Base-by-base conservation (phyloP, 2,329 filamentous ascomycete genomes). In the Sarocladium oryzae region DNA sequence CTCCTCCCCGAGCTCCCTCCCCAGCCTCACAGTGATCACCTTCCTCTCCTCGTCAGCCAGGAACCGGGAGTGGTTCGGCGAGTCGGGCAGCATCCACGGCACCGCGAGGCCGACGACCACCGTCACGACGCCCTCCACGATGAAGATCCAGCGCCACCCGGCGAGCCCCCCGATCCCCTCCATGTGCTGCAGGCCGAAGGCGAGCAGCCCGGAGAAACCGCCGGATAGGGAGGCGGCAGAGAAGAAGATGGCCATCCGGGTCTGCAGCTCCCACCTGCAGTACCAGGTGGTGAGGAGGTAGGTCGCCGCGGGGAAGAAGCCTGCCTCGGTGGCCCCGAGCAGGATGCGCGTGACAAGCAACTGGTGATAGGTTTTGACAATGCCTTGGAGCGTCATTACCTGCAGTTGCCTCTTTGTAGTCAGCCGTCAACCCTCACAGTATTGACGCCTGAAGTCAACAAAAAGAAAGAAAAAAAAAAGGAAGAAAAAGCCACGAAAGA, bases 31-130 rank as follows among this genome's bases (percentile, higher is more conserved):
- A n/a, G 18, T 43, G 23, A 52, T 49, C 8, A 52, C 21, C 7
- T 23, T 13, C 41, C 26, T 20, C 36, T 53, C 49, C 10, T 51
- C 40, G 5, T 26, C n/a, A 6, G 40, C 40, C 35, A 53, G 21
- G 49, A 53, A 53, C 13, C 11, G 30, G 10, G 52, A 49, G 23
- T 37, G 28, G 13, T 20, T 26, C 7, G 59, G 59, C 0, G 59
- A 59, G 15, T 60, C 55, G 2, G 58, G 54, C 1, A 85, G 71
- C 3, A 77, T 56, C 52, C 81, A 40, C 9, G 37, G 37, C 5
- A 40, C 37, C 2, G 72, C 55, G 2, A 73, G 61, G 3, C 64
- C 64, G n/a, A 69, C 55, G 20, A 64, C 46, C 1, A 73, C 58
- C 13, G 71, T 57, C 1, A 59, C 57, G 4, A 60, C 52, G 3